phyloP scores from a whole-genome alignment of 2,329 filamentous ascomycete species.

The Clonostachys sp. region DNA sequence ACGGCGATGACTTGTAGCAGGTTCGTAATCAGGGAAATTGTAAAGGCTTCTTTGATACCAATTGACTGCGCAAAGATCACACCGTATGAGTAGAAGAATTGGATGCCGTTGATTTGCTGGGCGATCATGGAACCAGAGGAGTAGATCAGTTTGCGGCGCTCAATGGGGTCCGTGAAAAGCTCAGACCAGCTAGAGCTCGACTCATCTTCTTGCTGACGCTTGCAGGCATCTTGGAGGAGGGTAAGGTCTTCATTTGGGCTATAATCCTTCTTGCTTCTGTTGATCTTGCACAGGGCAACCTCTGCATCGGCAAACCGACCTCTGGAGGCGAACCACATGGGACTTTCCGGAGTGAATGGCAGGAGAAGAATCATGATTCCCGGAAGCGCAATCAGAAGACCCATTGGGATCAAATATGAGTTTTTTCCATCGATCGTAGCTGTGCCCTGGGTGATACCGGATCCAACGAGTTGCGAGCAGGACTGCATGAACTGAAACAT shows the following conservation, averaged over 20 bases:
- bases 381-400: constrained; percentile 12
- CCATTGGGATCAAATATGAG: constrained; percentile 15
- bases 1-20: constrained; percentile 28
- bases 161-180: constrained; percentile 30
- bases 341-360: constrained; percentile 13
- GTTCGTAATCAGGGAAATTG: constrained; percentile 28
- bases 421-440: constrained; percentile 8
- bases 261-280: constrained; percentile 18
- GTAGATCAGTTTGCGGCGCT: constrained; percentile 34
- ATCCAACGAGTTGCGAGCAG: constrained; percentile 16
- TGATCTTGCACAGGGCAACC: constrained; percentile 21
- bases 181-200: constrained; percentile 25
- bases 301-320: constrained; percentile 16
- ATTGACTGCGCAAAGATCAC: constrained; percentile 29
- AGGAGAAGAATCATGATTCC: constrained; percentile 9
- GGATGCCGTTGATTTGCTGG: constrained; percentile 37
- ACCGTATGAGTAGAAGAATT: constrained; percentile 32
- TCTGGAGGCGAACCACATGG: constrained; percentile 19
- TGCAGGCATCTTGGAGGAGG: constrained; percentile 9
- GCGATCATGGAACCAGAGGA: constrained; percentile 30
- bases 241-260: constrained; percentile 8
- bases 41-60: constrained; percentile 25
- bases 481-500: constrained; percentile 22
- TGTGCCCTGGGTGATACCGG: constrained; percentile 15
- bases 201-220: constrained; percentile 11